Base-by-base conservation (phyloP, 2,329 filamentous ascomycete species). In the Aspergillus spinulosporus region DNA sequence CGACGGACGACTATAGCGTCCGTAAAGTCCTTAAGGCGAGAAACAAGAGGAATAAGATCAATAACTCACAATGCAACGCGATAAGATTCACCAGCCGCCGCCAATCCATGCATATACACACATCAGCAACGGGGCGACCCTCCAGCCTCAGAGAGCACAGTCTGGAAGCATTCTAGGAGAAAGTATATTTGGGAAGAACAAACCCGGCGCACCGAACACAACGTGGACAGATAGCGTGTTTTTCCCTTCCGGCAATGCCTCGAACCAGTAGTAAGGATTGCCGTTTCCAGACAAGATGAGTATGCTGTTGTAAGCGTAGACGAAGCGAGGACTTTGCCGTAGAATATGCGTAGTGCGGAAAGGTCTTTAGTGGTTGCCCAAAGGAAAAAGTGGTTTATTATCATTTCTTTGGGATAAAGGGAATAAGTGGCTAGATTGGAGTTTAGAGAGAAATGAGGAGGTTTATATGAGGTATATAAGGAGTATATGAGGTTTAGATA, bases 241-340 rank as follows among this genome's bases (percentile, higher is more conserved):
- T 5, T 54, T 39, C n/a, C 26, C 42, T 32, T 40, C 51, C 8
- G 51, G 51, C n/a, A 54, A 14, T 21, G 40, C 42, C 32, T 54
- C 34, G 12, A 54, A 21, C 51, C 51, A 54, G 42, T 48, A 54
- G 40, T 54, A 54, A 2, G 51, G 51, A 40, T 54, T 48, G 43
- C 48, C 51, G 51, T 44, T 54, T 5, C 51, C 51, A 5, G 28
- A 54, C 12, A 32, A 43, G 43, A 54, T 42, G 4, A 47, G 51
- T 5, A 15, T 54, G 32, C 15, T 14, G 34, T 39, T 47, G 4
- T 31, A 12, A 7, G n/a, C 51, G 43, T 32, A 39, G 34, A 54
- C 42, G 2, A 54, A 29, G 40, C 39, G 21, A 54, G 51, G 12
- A 48, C 29, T 2, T 12, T 26, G 21, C 51, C 4, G 28, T 54